Evolutionary conservation across 768 basidiomycete genomes (phyloP), one percentile per base, ranked within the genome.

Genomic region (Tulasnella sp.): DNA sequence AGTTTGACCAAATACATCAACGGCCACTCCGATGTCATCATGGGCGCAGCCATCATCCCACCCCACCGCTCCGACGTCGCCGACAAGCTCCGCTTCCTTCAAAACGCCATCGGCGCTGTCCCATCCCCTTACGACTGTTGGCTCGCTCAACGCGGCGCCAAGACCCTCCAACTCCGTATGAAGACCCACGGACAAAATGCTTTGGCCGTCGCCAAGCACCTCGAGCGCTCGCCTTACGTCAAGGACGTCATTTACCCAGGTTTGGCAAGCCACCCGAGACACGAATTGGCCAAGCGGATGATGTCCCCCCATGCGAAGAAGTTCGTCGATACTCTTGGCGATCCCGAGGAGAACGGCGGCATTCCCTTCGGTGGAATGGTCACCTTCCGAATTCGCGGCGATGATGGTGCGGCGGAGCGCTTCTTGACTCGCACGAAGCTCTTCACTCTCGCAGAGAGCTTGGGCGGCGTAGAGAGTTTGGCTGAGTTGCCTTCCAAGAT

Each of bases 331-430:
- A 83, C 81, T 24, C 82, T 88, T 46, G 85, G 84, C 77, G 81
- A 84, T 14, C 83, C 85, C 36, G 80, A 83, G 44, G 79, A 82
- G 34, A 83, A 83, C 42, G 77, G 82, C 81, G 94, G 93, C 0
- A 93, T 98, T 86, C 96, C 96, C 0, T 96, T 91, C 83, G 92
- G 94, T 12, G 97, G 97, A 7, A 96, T 98, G 92, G 89, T 99
- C 76, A 91, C 92, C 6, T 92, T 93, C 86, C 86, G 90, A 1
- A 88, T 93, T 74, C 76, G 83, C 81, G 85, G 86, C 56, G 88
- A 90, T 1, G 84, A 86, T 39, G 83, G 80, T 71, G 88, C 89
- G 81, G 92, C 94, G 2, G 89, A 92, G 75, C 86, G 83, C 80
- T 96, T 98, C 86, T 84, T 97, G 78, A 90, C 89, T 0, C 84